Base-by-base conservation (phyloP, 2,329 filamentous ascomycete species). In the Xylariaceae sp. region DNA sequence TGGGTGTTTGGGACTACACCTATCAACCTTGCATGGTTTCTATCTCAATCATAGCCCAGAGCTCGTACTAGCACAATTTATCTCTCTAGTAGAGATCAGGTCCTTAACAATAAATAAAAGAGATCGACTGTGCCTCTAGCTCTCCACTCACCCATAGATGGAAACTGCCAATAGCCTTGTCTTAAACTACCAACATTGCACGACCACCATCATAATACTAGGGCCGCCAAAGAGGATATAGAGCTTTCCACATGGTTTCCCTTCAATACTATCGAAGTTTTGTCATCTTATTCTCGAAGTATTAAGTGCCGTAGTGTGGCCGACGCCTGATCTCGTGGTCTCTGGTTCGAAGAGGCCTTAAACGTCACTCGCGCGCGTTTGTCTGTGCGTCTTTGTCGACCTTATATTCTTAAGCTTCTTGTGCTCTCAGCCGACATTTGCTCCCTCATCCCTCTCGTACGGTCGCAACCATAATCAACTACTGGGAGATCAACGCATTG, bases 181-280 rank as follows among this genome's bases (percentile, higher is more conserved):
- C 69, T 71, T 62, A 70, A 66, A 60, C 61, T 56, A 54, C 58
- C 60, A 65, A 66, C 63, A 65, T 69, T 69, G 66, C 68, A 64
- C 68, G 60, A 71, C 67, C 60, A 53, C 48, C 53, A 62, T 63
- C 58, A 45, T 58, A 60, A 46, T 65, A 61, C 49, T 58, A 41
- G 55, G 59, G 59, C 56, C 66, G 34, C 58, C 64, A 60, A 67
- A 67, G 67, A 63, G 50, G 65, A 65, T 60, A 67, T 68, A 67
- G 65, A 64, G 44, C 47, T 64, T 64, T 64, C 62, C 63, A 63
- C 64, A 63, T 53, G 61, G 53, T 56, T 61, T 59, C 50, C 46
- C 47, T 48, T 50, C 41, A 65, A 55, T 62, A 59, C 49, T 64
- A 61, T 63, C 60, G 66, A 62, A 64, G 55, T 56, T 63, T 60